These are phyloP conservation scores for Podila minutissima DNA, from an alignment of 192 early-diverging fungal genomes.

Conservation along the genomic window DNA sequence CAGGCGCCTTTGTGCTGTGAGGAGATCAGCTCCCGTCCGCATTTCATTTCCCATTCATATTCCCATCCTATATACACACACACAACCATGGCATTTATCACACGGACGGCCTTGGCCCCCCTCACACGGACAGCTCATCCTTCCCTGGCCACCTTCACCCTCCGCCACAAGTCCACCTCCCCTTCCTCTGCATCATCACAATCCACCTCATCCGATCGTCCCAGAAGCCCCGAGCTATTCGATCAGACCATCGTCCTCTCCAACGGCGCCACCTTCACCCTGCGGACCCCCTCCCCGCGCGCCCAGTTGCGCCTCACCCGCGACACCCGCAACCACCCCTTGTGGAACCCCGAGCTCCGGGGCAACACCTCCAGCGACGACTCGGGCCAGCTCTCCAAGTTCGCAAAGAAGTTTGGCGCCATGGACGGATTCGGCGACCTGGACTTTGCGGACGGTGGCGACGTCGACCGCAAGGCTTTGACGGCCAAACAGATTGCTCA, in stretches of 20 bases:
- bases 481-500: conserved; percentile 48
- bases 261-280: conserved; percentile 86
- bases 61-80: background rate
- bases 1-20: no score
- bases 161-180: conserved; percentile 25
- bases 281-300: conserved; percentile 88
- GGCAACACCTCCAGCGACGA: conserved; percentile 74
- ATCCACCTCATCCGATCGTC: background rate
- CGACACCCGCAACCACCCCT: conserved; percentile 91
- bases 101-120: conserved; percentile 23
- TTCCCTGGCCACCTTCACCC: conserved; percentile 1
- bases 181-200: background rate
- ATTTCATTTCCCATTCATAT: background rate
- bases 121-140: conserved; percentile 17
- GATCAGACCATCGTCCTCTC: conserved; percentile 86
- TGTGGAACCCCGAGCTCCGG: conserved; percentile 87
- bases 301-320: conserved; percentile 86
- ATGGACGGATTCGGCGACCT: conserved; percentile 63
- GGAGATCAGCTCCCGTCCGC: no score
- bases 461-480: conserved; percentile 42
- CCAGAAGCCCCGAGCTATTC: conserved; percentile 76
- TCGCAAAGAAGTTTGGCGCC: conserved; percentile 83
- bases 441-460: conserved; percentile 58
- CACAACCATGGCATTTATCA: conserved; percentile 25
- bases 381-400: conserved; percentile 82